Base-by-base conservation (phyloP, 352 stramenopile genomes). In the Globisporangium viniferum region DNA sequence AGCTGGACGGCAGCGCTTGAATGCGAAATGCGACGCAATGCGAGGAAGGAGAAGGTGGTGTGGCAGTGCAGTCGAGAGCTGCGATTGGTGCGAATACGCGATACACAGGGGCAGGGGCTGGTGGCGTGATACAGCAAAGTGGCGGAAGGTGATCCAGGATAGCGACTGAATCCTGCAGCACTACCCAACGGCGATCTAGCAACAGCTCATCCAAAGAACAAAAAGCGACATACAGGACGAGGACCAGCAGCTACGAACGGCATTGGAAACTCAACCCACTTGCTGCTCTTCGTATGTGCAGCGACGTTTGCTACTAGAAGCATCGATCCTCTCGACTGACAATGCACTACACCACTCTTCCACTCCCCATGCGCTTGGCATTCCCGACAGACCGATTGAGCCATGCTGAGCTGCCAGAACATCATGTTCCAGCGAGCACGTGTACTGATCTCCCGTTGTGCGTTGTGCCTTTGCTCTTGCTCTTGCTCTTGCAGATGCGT, bases 401-500 rank as follows among this genome's bases (percentile, higher is more conserved):
- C 55, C 55, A 3, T 22, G 18, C 18, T 0, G n/a, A n/a, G 8
- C 29, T 18, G 27, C 31, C 55, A 22, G 6, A 46, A 22, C 20
- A n/a, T 14, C 5, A 27, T 33, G 27, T 29, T 62, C 31, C 20
- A 49, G 33, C n/a, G 33, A 62, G 33, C 56, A 14, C 44, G 33
- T 22, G 14, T 31, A 49, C 56, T 62, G n/a, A 62, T 35, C 31
- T n/a, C 20, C 9, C 31, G 12, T 46, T 62, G 27, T 12, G 39
- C 29, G 12, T 46, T 62, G 14, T 12, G 39, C 8, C 64, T 39
- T 64, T 66, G 46, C 2, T 55, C 0, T 39, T 27, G 46, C 2
- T 55, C 0, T 39, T 27, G 15, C 27, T 62, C 66, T 51, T 73
- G 39, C 73, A 96, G 88, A 96, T 96, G 88, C 88, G 88, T 96